Conservation (phyloP, 2,329 filamentous ascomycete species). For the Ceratocystis diversiconidia region DNA sequence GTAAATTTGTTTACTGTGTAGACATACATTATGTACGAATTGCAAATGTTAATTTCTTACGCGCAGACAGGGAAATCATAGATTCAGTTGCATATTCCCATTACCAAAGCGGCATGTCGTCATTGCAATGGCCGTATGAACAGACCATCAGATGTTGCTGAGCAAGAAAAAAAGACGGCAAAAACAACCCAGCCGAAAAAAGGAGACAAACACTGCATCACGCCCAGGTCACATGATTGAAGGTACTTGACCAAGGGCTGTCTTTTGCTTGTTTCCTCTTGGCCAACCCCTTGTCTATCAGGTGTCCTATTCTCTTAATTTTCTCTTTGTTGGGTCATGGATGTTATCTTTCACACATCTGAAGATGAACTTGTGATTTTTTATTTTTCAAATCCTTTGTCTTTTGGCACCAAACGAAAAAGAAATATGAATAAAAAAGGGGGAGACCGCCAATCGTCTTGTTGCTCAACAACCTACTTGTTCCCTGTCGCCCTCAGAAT, state of each 20-base stretch:
- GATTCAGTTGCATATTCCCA: not conserved
- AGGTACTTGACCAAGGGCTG: not conserved
- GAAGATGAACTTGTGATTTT: not conserved
- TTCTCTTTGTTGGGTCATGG: not conserved
- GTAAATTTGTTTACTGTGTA: not conserved
- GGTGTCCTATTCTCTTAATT: not conserved
- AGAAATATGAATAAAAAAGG: not conserved
- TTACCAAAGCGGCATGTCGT: not conserved
- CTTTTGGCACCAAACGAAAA: not conserved
- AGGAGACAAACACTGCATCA: not conserved
- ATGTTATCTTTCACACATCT: not conserved
- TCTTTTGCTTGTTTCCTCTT: not conserved
- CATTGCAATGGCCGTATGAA: not conserved
- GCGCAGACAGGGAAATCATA: not conserved
- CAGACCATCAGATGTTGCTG: not conserved
- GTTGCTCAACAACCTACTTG: not conserved
- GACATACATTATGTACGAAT: not conserved
- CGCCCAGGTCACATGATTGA: not conserved
- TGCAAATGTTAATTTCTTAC: not conserved
- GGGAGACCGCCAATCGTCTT: not conserved
- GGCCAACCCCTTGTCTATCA: no score
- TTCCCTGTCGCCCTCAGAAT: not conserved
- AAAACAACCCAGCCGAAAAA: not conserved
- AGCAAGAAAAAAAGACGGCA: not conserved
- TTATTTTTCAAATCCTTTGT: not conserved